Base-by-base conservation (phyloP, 768 basidiomycete genomes). In the Amanita muscaria region DNA sequence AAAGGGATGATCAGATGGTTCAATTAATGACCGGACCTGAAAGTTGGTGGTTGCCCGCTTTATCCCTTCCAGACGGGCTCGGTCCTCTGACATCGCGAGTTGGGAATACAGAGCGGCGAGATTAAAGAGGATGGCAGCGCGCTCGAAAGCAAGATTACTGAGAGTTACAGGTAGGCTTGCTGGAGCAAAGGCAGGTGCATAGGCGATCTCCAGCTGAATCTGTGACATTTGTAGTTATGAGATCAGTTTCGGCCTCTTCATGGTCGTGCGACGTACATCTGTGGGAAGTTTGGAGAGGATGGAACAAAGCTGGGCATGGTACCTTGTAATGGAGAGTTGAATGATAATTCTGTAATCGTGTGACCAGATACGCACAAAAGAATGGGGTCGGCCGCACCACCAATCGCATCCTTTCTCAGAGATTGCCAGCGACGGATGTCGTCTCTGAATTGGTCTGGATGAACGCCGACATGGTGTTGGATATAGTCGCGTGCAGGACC, bases 291-390 rank as follows among this genome's bases (percentile, higher is more conserved):
- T 97, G 10, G 82, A 79, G 49, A 88, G 62, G 24, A 92, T 75
- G 49, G 84, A 91, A 0, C 80, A 69, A 29, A 97, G 77, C 58
- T 94, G 93, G 3, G 90, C 87, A 53, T 96, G 87, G 59, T 98
- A 98, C 35, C 94, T 97, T 55, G 27, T 27, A 36, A 38, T 46
- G 40, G 50, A 50, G 40, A 23, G 27, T 42, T 23, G 21, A 12
- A 49, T 45, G 37, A 35, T 16, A 32, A n/a, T n/a, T 27, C 32
- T 12, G 42, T 42, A 10, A 15, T 7, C 31, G 19, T 16, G 21
- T 5, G 16, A 16, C 19, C 3, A 42, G 25, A 16, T 32, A 73
- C 79, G 49, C 53, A 91, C 92, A 71, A 69, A 44, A 83, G 54
- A 36, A 70, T 56, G 4, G 69, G 55, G 50, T 77, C 62, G 53